Base-by-base conservation (phyloP, 306 rosid species). In the Bauhinia variegata region DNA sequence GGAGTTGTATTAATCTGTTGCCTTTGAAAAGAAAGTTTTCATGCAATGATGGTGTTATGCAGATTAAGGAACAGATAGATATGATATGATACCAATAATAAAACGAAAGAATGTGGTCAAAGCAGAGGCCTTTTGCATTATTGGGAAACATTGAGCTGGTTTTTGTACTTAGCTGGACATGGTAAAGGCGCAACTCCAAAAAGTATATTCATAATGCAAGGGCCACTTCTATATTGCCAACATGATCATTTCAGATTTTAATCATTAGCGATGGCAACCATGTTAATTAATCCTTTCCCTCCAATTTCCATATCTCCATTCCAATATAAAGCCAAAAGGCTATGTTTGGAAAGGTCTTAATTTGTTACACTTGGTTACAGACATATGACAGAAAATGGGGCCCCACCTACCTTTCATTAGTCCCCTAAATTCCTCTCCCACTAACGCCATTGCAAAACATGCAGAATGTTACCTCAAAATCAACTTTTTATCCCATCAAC, bases 111-210 rank as follows among this genome's bases (percentile, higher is more conserved):
- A 67, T 63, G 66, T 68, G 68, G 96, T 83, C 93, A 89, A 87
- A 68, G 48, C 33, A 60, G 63, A 37, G 49, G 36, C 37, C 36
- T 62, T 75, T 69, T 58, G 89, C 80, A 83, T 87, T 87, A 85
- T 89, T 87, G 82, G 72, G 78, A 79, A 87, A 81, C 89, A 87
- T 72, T 79, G 86, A 84, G 91, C 79, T 83, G 74, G 88, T 78
- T 82, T 68, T 71, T 74, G 92, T 86, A 89, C 90, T 82, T 86
- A 15, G 65, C 83, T 73, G 72, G 68, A 72, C 69, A 52, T 18
- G 31, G 4, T 10, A 67, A 68, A 73, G 47, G 4, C 38, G 65
- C 47, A 70, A 74, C 82, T 68, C 49, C 60, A 44, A 14, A 79
- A 76, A 65, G 75, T 67, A 64, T 50, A 36, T 60, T 84, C 84